Conservation (phyloP, 2,329 filamentous ascomycete species). For the Corniculantispora saksenae region DNA sequence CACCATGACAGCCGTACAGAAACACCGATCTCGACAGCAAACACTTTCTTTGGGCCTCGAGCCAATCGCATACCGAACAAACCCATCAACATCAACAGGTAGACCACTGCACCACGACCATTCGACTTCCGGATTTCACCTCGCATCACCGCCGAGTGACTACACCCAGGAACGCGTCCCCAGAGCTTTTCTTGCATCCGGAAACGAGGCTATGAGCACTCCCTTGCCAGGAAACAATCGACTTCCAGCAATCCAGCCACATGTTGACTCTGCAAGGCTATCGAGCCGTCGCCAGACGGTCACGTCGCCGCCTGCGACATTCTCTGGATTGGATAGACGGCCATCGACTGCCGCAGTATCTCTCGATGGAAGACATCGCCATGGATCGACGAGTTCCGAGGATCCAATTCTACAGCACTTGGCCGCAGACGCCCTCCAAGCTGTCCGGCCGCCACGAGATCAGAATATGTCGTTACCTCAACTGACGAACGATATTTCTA, state of each 20-base stretch:
- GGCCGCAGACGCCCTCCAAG: constrained; percentile 36
- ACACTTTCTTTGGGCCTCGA: constrained; percentile 1
- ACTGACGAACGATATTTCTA: constrained; percentile 16
- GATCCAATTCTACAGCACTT: constrained; percentile 32
- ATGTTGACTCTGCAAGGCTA: background rate
- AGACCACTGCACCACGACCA: background rate
- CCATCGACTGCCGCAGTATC: background rate
- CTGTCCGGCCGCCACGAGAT: constrained; percentile 24
- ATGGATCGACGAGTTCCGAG: background rate
- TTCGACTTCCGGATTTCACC: background rate
- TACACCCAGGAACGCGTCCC: background rate
- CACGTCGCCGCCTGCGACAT: background rate
- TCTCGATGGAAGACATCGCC: constrained; percentile 2
- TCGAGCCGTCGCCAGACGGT: background rate
- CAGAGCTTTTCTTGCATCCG: constrained; percentile 3
- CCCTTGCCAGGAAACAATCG: background rate
- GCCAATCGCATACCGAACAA: constrained; percentile 1
- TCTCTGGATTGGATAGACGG: background rate
- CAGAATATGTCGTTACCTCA: constrained; percentile 17
- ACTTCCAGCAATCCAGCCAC: constrained; percentile 2
- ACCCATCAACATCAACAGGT: background rate
- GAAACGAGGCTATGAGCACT: constrained; percentile 4
- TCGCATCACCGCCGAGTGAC: background rate
- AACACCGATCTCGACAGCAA: constrained; percentile 10
- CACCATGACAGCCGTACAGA: constrained; percentile 19